Evolutionary conservation across 1,139 yeast species (phyloP), one percentile per base, ranked within the genome.

Genomic region (Pichia sp.): DNA sequence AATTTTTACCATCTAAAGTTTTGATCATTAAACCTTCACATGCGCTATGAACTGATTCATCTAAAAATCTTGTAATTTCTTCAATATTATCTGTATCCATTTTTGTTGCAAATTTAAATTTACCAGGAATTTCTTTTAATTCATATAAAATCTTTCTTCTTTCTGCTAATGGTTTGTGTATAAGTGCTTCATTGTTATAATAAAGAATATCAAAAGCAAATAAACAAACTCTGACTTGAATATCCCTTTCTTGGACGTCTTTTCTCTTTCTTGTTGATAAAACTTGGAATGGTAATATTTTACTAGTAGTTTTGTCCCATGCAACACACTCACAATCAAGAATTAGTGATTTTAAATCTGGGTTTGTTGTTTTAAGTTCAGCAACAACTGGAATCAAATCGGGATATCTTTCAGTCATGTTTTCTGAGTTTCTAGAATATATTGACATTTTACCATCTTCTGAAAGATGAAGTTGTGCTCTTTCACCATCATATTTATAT

Each of bases 281-380:
- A 0, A 88, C 83, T 65, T 92, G 99, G 67, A 92, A 92, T 0
- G 99, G 98, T 49, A 92, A 69, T 48, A 94, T 90, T 63, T 84
- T 86, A 27, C 79, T 67, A 22, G 75, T 72, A 43, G 73, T 81
- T 51, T 83, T 71, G 64, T 92, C 97, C 96, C 96, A 92, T 0
- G 98, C 99, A n/a, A 94, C 98, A 7, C 97, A 97, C 66, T 92
- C 99, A 67, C 97, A 87, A 64, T 92, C 99, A 49, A 92, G 66
- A 50, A 92, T 88, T 66, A 90, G 65, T 1, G 82, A 79, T 44
- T 71, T 69, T 18, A 74, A 68, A 5, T 58, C 61, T 2, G 69
- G 66, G 41, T 64, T 64, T 30, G 47, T 29, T 25, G 67, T 68
- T 42, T 81, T 66, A 53, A 88, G 79, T 43, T 82, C 83, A 36